Evolutionary conservation across 2,329 filamentous ascomycete species (phyloP), one percentile per base, ranked within the genome.

Genomic region (Fusarium humuli): DNA sequence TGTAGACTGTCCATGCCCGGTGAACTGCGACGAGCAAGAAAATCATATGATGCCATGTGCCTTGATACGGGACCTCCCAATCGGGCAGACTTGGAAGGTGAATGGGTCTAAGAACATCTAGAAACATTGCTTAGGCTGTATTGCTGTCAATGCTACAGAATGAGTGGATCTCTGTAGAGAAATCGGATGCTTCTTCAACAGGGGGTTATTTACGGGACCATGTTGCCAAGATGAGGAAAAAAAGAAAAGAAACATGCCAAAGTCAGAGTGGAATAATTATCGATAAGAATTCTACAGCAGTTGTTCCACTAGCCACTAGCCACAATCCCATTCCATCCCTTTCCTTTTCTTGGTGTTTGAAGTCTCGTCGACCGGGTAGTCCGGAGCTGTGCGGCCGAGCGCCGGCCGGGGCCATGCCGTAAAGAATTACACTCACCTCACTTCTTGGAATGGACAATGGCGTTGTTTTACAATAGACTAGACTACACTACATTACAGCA

Each of bases 41-140:
- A 72, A 74, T 74, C 72, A 74, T 74, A 74, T 74, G 68, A 74
- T 74, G 58, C 58, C 72, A 72, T 68, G 55, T 69, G 48, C 62
- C 63, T 50, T 73, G 62, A 56, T 50, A 71, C 67, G 58, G 67
- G 50, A 30, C 67, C 63, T 67, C 67, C 50, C 55, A 70, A 70
- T 70, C 67, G 67, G 67, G 63, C 67, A 70, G 67, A 70, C 67
- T 70, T 60, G 49, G n/a, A 53, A 53, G 34, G n/a, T 53, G 49
- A 37, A 53, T 30, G 61, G 59, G 66, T 69, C 66, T 56, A 27
- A 52, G 44, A 68, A 64, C 58, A 61, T 69, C 66, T 61, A 69
- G 66, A 69, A 69, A 65, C 49, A 69, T 32, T 41, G 50, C 45
- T 49, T 45, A 32, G 42, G 40, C 48, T 37, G 40, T 57, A 48